Base-by-base conservation (phyloP, 2,329 filamentous ascomycete species). In the Fusarium albidum region DNA sequence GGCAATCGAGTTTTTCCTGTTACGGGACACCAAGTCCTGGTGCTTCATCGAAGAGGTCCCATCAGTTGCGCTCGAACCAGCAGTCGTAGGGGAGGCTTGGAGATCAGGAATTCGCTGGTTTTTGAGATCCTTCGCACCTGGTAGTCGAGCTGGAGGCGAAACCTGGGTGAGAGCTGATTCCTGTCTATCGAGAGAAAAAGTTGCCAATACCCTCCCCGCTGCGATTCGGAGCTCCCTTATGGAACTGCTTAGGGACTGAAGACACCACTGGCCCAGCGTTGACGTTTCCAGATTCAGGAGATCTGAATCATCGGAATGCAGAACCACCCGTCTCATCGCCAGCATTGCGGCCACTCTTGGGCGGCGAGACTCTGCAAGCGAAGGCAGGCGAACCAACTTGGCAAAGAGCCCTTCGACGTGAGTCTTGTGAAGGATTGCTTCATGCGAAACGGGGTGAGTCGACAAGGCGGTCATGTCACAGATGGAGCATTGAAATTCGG, bases 221-320 rank as follows among this genome's bases (percentile, higher is more conserved):
- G 89, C 89, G 64, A 97, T 84, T 27, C 94, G 87, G 25, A 98
- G 77, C 70, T 98, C 95, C 68, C 94, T 84, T 15, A 92, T 73
- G 2, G 93, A 96, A 71, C 93, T 96, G 59, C 88, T 87, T 32
- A 98, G 77, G 1, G 89, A 91, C 62, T 89, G 85, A 5, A 97
- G 76, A 67, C 92, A 93, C 84, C 91, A 94, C 66, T 93, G 87
- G 0, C 91, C 92, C 33, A 91, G 75, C 1, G 76, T 71, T 9
- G 91, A 92, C 2, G 75, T 78, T 52, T 87, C 83, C 3, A 97
- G 75, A 59, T 90, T 84, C 26, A 94, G 75, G 46, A 90, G 77
- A 4, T 80, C 77, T 0, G 76, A 58, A 45, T 85, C 80, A 13
- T 78, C 75, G 5, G 85, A 86, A 71, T 96, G 92, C 40, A 82